These are phyloP conservation scores for Aspergillus glaucus DNA, from an alignment of 2,329 filamentous ascomycete species.

Conservation along the genomic window DNA sequence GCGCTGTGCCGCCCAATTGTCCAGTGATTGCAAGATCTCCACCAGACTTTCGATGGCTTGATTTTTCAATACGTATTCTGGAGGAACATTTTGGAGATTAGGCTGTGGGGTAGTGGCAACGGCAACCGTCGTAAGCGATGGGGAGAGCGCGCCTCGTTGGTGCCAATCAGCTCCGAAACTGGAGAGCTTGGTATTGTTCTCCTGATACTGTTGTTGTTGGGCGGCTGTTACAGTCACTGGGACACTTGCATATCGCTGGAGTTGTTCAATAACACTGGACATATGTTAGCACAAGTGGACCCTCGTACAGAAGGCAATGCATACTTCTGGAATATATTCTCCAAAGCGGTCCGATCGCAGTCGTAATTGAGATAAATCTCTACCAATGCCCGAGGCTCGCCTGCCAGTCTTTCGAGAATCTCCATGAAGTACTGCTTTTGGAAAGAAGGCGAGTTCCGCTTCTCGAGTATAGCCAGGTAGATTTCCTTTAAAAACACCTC, in stretches of 20 bases:
- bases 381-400: slow-evolving; percentile 80
- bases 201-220: slow-evolving; percentile 82
- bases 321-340: slow-evolving; percentile 85
- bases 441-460: slow-evolving; percentile 74
- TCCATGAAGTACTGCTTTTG: slow-evolving; percentile 91
- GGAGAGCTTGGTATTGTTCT: slow-evolving; percentile 59
- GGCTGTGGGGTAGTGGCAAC: slow-evolving; percentile 51
- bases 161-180: slow-evolving; percentile 71
- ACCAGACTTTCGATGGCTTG: slow-evolving; percentile 83
- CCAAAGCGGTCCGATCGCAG: slow-evolving; percentile 82
- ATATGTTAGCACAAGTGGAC: slow-evolving; percentile 1
- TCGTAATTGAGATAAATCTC: slow-evolving; percentile 98
- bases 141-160: slow-evolving; percentile 74
- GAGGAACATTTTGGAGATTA: slow-evolving; percentile 61
- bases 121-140: slow-evolving; percentile 73
- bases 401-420: slow-evolving; percentile 74
- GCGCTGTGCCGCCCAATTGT: slow-evolving; percentile 81
- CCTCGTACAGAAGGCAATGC: slow-evolving; percentile 2
- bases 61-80: slow-evolving; percentile 87
- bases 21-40: slow-evolving; percentile 78
- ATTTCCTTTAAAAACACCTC: slow-evolving; percentile 98
- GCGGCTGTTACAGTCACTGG: slow-evolving; percentile 67
- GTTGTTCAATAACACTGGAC: slow-evolving; percentile 74
- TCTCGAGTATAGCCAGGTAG: slow-evolving; percentile 84
- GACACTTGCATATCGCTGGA: slow-evolving; percentile 77